Conservation (phyloP, 1,139 yeast genomes). For the Hemisphaericaspora xylanilytica region DNA sequence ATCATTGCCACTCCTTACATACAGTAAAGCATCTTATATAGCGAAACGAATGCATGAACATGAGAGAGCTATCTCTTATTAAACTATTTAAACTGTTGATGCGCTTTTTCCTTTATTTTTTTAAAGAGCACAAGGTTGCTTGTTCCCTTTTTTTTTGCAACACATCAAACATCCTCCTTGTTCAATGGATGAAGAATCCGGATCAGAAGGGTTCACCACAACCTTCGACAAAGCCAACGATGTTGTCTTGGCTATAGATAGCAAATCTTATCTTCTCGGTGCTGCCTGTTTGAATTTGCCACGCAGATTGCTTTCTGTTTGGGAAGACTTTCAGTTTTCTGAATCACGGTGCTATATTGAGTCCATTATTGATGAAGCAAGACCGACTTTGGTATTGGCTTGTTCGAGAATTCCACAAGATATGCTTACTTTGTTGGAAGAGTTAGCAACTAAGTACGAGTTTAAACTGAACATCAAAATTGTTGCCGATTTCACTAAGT, state of each 20-base stretch:
- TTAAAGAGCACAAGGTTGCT: not conserved
- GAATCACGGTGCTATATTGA: constrained; percentile 10
- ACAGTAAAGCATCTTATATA: constrained; percentile 5
- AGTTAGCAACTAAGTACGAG: constrained; percentile 3
- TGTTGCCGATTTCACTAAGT: constrained; percentile 12
- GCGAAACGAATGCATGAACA: not conserved
- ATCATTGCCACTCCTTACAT: constrained; percentile 50
- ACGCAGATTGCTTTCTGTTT: constrained; percentile 5
- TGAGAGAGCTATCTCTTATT: too few relatives aligned
- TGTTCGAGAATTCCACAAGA: constrained; percentile 10
- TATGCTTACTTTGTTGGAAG: constrained; percentile 6
- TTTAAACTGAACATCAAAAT: constrained; percentile 7
- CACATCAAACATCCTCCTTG: not conserved
- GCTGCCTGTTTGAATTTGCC: constrained; percentile 11
- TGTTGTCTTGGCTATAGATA: constrained; percentile 10
- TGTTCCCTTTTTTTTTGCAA: constrained; percentile 4
- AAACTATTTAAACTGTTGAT: too few relatives aligned
- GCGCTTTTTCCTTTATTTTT: too few relatives aligned
- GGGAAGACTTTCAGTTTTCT: constrained; percentile 12
- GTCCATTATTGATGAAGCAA: constrained; percentile 11
- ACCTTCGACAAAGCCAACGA: constrained; percentile 7
- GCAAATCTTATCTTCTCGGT: constrained; percentile 8
- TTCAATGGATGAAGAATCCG: constrained; percentile 2
- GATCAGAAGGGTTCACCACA: not conserved
- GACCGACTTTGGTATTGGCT: constrained; percentile 10